Percentiles rank a stretch among this genome's conserved stretches.
Evolutionary conservation across 2,329 filamentous ascomycete species (phyloP).

Genomic region (Neofusicoccum kwambonambiense): DNA sequence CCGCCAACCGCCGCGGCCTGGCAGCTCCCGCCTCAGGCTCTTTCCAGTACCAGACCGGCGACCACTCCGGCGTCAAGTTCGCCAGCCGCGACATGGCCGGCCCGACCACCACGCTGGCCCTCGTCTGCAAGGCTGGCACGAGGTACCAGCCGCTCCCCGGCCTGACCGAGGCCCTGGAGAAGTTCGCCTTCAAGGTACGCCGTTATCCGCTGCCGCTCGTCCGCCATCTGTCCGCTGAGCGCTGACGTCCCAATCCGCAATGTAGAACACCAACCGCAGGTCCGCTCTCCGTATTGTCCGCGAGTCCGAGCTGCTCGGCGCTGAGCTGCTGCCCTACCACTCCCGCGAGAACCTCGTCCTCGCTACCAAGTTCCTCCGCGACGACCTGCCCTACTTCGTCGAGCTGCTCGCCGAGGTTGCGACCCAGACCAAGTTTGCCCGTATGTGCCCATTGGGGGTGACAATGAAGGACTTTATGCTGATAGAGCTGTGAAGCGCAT

Average conservation of each 20-base stretch:
- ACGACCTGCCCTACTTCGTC: slow-evolving; percentile 95
- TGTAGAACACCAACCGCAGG: slow-evolving; percentile 80
- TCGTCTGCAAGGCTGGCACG: slow-evolving; percentile 93
- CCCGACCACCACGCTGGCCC: slow-evolving; percentile 83
- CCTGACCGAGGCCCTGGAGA: slow-evolving; percentile 83
- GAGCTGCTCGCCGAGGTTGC: slow-evolving; percentile 93
- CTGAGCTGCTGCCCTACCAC: slow-evolving; percentile 82
- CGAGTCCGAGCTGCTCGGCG: slow-evolving; percentile 93
- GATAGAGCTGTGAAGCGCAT: slow-evolving; percentile 60
- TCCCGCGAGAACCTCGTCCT: slow-evolving; percentile 91
- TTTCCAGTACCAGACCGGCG: slow-evolving; percentile 83
- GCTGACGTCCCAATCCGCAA: slow-evolving; percentile 26
- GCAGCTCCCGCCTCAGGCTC: slow-evolving; percentile 69
- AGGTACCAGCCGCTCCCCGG: slow-evolving; percentile 89
- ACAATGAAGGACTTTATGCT: slow-evolving; percentile 17
- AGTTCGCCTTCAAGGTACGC: slow-evolving; percentile 93
- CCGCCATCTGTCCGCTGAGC: slow-evolving; percentile 2
- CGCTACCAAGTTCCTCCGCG: slow-evolving; percentile 90
- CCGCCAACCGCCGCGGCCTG: slow-evolving; percentile 59
- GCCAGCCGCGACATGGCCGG: slow-evolving; percentile 86
- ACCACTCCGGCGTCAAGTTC: slow-evolving; percentile 86
- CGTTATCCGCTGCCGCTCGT: neutral
- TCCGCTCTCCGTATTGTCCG: slow-evolving; percentile 89
- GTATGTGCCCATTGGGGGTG: slow-evolving; percentile 42
- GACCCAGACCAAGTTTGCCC: slow-evolving; percentile 79